Evolutionary conservation across 441 rosid genomes (phyloP), one percentile per base, ranked within the genome.

Genomic region (Syzygium malaccense): DNA sequence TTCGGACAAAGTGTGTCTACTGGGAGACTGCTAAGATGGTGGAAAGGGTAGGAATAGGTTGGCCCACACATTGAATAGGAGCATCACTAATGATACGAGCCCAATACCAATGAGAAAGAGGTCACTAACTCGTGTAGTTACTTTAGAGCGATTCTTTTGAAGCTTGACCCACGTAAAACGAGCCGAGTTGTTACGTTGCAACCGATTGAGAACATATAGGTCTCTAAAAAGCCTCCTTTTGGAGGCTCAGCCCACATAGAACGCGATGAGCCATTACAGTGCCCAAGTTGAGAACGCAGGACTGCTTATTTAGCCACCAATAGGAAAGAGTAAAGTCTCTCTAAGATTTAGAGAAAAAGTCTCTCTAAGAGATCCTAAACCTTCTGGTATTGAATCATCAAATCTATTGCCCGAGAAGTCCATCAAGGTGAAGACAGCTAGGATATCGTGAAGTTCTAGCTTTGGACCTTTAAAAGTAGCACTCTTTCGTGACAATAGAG

Each of bases 391-490:
- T n/a, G 20, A 41, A 55, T 58, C 86, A 14, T 84, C 86, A 2
- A 84, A 23, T 84, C 14, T 55, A 53, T n/a, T n/a, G 25, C 23
- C 14, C 25, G 15, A 84, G 86, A n/a, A 26, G 58, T 84, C 86
- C 7, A 84, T n/a, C 7, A 6, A 53, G 30, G 85, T 80, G 55
- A 48, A 80, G 6, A 80, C 18, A 14, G 85, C 20, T 10, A 25
- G 55, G 55, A 80, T 48, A 4, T 45, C 25, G 0, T 0, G 1
- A 1, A 80, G 10, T 41, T 80, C 48, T 0, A 33, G 3, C 9
- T 48, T 0, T 18, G 4, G 4, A 51, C 54, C 10, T 41, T 48
- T 80, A 18, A 80, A 1, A n/a, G 85, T 80, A 18, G 48, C 18
- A 5, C 28, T 12, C 10, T 45, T 8, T 45, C 32, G 30, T 80